A percentile compares a stretch with the other conserved stretches of the same genome.
Conservation (phyloP, 495 filamentous ascomycete genomes). For the Xylaria cubensis region DNA sequence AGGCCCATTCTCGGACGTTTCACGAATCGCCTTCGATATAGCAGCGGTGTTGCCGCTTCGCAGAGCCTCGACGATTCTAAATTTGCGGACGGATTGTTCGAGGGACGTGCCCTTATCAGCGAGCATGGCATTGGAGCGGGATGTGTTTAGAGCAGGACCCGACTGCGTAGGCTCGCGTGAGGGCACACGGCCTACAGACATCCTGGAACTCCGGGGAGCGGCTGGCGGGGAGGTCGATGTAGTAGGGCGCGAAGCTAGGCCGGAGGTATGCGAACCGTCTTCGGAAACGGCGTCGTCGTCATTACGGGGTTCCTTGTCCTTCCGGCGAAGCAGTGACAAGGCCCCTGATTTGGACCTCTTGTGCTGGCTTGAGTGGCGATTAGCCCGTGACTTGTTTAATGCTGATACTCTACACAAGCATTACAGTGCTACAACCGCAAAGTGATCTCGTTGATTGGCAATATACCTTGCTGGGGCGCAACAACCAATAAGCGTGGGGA, state of each 20-base stretch:
- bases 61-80: conserved; percentile 90
- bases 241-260: conserved; percentile 43
- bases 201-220: conserved; percentile 48
- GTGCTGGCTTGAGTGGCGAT: conserved; percentile 46
- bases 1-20: conserved; percentile 58
- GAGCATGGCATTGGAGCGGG: conserved; percentile 37
- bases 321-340: conserved; percentile 56
- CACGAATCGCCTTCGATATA: conserved; percentile 86
- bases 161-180: conserved; percentile 38
- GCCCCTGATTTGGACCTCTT: conserved; percentile 60
- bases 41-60: conserved; percentile 88
- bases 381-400: conserved; percentile 5
- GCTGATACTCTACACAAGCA: background rate
- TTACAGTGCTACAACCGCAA: background rate
- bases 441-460: background rate
- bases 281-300: conserved; percentile 52
- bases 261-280: conserved; percentile 46
- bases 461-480: background rate
- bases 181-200: conserved; percentile 50
- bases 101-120: conserved; percentile 65
- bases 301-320: conserved; percentile 45
- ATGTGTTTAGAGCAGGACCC: conserved; percentile 33
- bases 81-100: conserved; percentile 92
- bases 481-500: background rate
- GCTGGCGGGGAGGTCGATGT: conserved; percentile 41